A percentile compares a stretch with the other conserved stretches of the same genome.
Evolutionary conservation across 2,329 filamentous ascomycete genomes (phyloP).

Genomic region (Penicillium sp.): DNA sequence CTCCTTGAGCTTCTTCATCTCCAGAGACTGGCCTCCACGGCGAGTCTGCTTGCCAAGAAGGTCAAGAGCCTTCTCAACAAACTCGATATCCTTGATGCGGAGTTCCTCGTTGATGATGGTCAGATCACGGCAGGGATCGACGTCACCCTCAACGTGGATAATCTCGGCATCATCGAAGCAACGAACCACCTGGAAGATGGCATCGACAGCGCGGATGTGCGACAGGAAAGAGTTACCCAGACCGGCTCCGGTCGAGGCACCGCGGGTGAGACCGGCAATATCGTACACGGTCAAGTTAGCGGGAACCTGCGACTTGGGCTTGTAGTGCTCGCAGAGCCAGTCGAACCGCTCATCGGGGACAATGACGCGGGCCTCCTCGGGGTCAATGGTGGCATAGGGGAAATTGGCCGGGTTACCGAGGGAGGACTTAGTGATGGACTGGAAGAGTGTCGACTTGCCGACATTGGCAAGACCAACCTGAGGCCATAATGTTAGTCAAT

Average conservation of each 20-base stretch:
- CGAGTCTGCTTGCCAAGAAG: conserved; percentile 90
- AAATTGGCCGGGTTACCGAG: conserved; percentile 99
- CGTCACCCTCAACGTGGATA: conserved; percentile 98
- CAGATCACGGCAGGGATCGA: conserved; percentile 89
- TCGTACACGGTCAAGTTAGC: conserved; percentile 98
- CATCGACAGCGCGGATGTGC: conserved; percentile 96
- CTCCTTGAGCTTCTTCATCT: conserved; percentile 96
- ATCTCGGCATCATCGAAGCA: conserved; percentile 99
- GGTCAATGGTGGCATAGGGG: conserved; percentile 97
- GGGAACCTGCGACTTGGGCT: conserved; percentile 94
- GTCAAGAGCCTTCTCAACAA: conserved; percentile 92
- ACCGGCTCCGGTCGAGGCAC: conserved; percentile 94
- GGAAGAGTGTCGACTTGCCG: conserved; percentile 98
- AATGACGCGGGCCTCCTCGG: conserved; percentile 95
- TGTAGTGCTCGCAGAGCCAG: conserved; percentile 94
- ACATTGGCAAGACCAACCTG: conserved; percentile 98
- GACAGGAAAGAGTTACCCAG: conserved; percentile 97
- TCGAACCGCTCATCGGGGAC: conserved; percentile 95
- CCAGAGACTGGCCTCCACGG: conserved; percentile 88
- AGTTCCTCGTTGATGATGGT: conserved; percentile 97
- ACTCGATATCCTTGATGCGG: conserved; percentile 97
- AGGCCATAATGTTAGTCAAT: conserved; percentile 18
- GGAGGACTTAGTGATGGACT: conserved; percentile 96
- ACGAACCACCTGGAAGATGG: conserved; percentile 94
- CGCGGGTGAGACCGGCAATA: conserved; percentile 93